Conservation (phyloP, 176 grass and related monocot genomes). For the Paspalum notatum region DNA sequence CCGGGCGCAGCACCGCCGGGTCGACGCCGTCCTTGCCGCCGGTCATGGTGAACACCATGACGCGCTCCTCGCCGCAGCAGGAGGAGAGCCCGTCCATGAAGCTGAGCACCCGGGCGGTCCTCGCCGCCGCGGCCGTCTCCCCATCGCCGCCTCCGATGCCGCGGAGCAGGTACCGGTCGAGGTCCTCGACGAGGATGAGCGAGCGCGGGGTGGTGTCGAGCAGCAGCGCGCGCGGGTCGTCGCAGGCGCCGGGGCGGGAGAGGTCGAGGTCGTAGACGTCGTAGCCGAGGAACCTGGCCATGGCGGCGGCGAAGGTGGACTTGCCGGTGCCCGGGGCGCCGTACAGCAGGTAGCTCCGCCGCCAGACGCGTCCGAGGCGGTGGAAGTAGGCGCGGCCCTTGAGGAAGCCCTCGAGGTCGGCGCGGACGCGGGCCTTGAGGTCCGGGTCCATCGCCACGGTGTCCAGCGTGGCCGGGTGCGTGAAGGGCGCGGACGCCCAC, state of each 20-base stretch:
- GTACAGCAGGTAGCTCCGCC: conserved; percentile 95
- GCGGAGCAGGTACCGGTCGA: conserved; percentile 77
- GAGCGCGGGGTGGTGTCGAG: conserved; percentile 74
- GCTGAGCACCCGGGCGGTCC: conserved; percentile 59
- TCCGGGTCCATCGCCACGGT: conserved; percentile 86
- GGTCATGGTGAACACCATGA: conserved; percentile 96
- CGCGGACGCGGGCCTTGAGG: conserved; percentile 66
- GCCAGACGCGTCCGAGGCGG: conserved; percentile 88
- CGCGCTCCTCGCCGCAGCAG: conserved; percentile 83
- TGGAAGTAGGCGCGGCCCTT: conserved; percentile 87
- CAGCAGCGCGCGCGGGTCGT: conserved; percentile 76
- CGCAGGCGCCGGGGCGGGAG: conserved; percentile 41
- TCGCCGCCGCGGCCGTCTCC: conserved; percentile 41
- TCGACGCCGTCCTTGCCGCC: conserved; percentile 67
- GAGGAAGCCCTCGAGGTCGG: conserved; percentile 81
- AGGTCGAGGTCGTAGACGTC: conserved; percentile 94
- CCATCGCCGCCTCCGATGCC: conserved; percentile 39
- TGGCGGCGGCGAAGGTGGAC: conserved; percentile 85
- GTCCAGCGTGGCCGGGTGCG: conserved; percentile 85
- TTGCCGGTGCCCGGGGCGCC: conserved; percentile 82
- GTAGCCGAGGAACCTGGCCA: conserved; percentile 87
- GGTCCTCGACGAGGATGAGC: conserved; percentile 96
- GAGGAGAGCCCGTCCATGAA: conserved; percentile 96
- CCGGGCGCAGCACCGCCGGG: conserved; percentile 82
- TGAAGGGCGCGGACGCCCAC: conserved; percentile 65